Percentiles rank a stretch among this genome's conserved stretches.
phyloP scores from a whole-genome alignment of 345 rosid species.

The Alliaria petiolata region DNA sequence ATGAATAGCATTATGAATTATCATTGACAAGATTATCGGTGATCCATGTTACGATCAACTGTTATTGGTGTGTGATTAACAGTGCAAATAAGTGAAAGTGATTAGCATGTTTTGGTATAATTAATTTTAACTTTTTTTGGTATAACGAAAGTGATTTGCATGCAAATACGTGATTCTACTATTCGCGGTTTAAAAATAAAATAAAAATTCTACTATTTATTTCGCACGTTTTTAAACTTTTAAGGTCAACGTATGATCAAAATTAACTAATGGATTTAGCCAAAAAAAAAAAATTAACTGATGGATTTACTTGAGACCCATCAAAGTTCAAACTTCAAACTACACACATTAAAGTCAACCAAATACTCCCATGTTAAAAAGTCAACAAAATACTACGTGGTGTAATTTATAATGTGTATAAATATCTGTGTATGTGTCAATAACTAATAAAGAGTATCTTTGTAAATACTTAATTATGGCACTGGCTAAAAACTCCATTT shows the following conservation, averaged over 20 bases:
- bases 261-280: not conserved
- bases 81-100: not conserved
- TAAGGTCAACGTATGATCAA: slow-evolving; percentile 5
- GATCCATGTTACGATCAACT: slow-evolving; percentile 19
- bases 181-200: too few relatives aligned
- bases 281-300: too few relatives aligned
- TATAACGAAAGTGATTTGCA: not conserved
- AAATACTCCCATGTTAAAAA: not conserved
- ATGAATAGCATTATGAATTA: not conserved
- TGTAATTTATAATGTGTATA: not conserved
- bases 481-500: not conserved
- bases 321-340: not conserved
- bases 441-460: not conserved
- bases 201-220: not conserved
- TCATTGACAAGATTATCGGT: slow-evolving; percentile 21
- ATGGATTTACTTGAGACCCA: not conserved
- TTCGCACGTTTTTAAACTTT: not conserved
- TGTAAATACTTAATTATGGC: not conserved
- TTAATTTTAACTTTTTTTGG: too few relatives aligned
- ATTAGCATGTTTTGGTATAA: not conserved
- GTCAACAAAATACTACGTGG: not conserved
- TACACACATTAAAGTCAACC: not conserved
- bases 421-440: not conserved
- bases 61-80: slow-evolving; percentile 1
- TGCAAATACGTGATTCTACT: not conserved